Conservation (phyloP, 2,329 filamentous ascomycete species). For the Phoma sp. region DNA sequence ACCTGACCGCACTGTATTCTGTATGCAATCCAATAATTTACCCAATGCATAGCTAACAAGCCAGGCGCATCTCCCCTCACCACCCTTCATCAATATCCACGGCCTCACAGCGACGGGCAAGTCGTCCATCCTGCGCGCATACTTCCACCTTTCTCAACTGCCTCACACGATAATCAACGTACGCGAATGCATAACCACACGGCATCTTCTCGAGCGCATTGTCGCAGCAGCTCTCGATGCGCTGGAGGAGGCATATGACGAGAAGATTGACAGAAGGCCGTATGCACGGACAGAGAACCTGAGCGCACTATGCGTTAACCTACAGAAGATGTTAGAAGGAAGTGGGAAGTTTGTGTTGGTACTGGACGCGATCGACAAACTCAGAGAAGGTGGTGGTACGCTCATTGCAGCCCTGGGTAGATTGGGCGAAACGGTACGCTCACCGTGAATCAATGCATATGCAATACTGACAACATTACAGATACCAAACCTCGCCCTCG, state of each 20-base stretch:
- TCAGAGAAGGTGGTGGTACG: constrained; percentile 80
- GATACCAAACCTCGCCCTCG: constrained; percentile 78
- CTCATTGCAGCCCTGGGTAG: constrained; percentile 82
- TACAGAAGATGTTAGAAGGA: constrained; percentile 69
- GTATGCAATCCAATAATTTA: constrained; percentile 35
- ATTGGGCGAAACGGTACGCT: constrained; percentile 77
- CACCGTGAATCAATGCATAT: background rate
- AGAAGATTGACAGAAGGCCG: constrained; percentile 49
- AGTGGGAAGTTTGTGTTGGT: constrained; percentile 77
- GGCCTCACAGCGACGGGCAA: constrained; percentile 90
- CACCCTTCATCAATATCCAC: constrained; percentile 78
- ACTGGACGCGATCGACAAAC: constrained; percentile 85
- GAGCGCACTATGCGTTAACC: constrained; percentile 75
- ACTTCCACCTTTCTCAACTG: constrained; percentile 63
- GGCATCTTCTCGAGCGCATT: constrained; percentile 79
- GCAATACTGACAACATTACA: constrained; percentile 46
- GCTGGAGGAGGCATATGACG: constrained; percentile 51
- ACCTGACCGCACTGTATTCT: constrained; percentile 55
- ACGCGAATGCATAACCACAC: constrained; percentile 77
- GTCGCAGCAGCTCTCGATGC: constrained; percentile 60
- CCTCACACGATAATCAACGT: constrained; percentile 71
- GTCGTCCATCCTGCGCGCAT: constrained; percentile 70
- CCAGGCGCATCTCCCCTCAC: constrained; percentile 72
- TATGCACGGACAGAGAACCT: constrained; percentile 79
- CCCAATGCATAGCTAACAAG: constrained; percentile 29